Base-by-base conservation (phyloP, 805 yeast species). In the Metschnikowia peoriensis region DNA sequence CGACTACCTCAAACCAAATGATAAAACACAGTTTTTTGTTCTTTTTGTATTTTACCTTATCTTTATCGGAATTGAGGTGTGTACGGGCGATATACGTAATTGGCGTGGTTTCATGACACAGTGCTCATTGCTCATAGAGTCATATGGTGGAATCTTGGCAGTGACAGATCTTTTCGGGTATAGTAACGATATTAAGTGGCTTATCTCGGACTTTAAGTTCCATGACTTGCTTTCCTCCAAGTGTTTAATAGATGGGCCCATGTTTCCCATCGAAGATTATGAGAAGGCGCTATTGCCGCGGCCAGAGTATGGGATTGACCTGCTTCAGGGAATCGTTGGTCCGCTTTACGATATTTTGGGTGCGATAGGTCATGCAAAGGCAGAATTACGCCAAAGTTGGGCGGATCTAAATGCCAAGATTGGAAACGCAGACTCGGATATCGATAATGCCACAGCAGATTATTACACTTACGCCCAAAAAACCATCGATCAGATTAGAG, bases 141-240 rank as follows among this genome's bases (percentile, higher is more conserved):
- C 55, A 1, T 49, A 41, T 29, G 64, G 64, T 12, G 65, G 65
- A 6, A 49, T 57, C n/a, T 22, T 38, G 12, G 41, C 34, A 38
- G 57, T 59, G 22, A 34, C 52, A 22, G 40, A 43, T 6, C 44
- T 44, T 16, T 61, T 61, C 38, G 50, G 51, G 15, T 41, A 48
- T 35, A 49, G 53, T 41, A 61, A 61, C 53, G 64, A 61, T 44
- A 61, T 61, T 54, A 54, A 55, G 41, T 61, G 63, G 62, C 52
- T 61, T 35, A 47, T 61, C 35, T 53, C 57, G 28, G 61, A 61
- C 46, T 61, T 61, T 50, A 56, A 58, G 47, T 61, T 56, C 49
- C 65, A 61, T 47, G 65, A 61, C 49, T 39, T 61, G 27, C 60
- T 61, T 14, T 57, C 59, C 35, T 55, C 59, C 28, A 47, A 47